A percentile compares a stretch with the other conserved stretches of the same genome.
These are phyloP conservation scores for Dactylonectria estremocensis DNA, from an alignment of 2,329 filamentous ascomycete genomes.

Conservation along the genomic window DNA sequence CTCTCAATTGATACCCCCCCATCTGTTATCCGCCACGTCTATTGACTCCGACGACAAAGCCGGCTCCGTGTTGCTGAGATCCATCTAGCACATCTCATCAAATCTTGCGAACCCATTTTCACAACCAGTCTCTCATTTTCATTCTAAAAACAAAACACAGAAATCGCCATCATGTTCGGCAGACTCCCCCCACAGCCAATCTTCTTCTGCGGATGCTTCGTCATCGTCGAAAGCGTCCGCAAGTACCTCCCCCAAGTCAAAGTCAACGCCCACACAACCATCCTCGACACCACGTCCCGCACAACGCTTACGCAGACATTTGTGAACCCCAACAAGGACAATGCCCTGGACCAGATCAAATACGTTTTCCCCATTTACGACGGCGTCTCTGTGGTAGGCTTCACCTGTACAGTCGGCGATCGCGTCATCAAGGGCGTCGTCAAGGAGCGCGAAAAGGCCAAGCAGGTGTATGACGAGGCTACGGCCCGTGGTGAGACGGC, in stretches of 20 bases:
- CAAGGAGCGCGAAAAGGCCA: constrained; percentile 76
- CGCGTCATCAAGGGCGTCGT: constrained; percentile 76
- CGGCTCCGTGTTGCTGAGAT: neutral
- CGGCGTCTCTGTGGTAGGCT: constrained; percentile 78
- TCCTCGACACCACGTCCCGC: constrained; percentile 68
- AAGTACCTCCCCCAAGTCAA: constrained; percentile 72
- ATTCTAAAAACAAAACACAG: neutral
- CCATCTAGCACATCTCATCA: neutral
- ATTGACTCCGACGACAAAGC: neutral
- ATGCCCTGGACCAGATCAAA: constrained; percentile 61
- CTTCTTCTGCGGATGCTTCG: constrained; percentile 55
- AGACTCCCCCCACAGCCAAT: no score
- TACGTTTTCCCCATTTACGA: constrained; percentile 83
- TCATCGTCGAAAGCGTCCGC: constrained; percentile 39
- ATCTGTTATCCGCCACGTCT: constrained; percentile 1
- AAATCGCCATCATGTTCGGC: constrained; percentile 18
- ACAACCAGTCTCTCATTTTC: neutral
- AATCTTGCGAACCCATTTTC: neutral
- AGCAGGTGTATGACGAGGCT: constrained; percentile 71
- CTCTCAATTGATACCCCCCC: constrained; percentile 22
- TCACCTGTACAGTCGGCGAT: constrained; percentile 74
- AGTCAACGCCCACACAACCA: constrained; percentile 71
- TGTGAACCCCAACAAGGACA: constrained; percentile 64
- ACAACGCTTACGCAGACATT: constrained; percentile 72
- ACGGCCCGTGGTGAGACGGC: constrained; percentile 72